A percentile compares a stretch with the other conserved stretches of the same genome.
phyloP scores from a whole-genome alignment of 139 green algal genomes.

The Asterochloris erici region DNA sequence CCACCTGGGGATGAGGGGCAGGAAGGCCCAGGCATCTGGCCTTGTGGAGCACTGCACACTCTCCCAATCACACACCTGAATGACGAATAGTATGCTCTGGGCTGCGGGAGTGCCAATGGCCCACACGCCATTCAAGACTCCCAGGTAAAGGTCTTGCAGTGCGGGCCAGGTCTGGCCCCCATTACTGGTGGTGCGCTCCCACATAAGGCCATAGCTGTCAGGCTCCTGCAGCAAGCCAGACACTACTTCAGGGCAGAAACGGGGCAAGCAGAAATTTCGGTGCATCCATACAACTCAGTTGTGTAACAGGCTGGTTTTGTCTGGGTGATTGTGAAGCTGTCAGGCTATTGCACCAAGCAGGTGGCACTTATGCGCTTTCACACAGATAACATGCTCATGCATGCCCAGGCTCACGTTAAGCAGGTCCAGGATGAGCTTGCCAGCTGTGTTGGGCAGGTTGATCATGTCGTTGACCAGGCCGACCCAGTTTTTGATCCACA shows the following conservation, averaged over 20 bases:
- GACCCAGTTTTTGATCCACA: neutral
- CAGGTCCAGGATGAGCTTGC: conserved; percentile 4
- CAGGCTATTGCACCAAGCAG: too few species aligned
- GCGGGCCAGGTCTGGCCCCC: neutral
- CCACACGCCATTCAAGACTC: neutral
- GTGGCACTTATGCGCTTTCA: neutral
- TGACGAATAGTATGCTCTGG: too few species aligned
- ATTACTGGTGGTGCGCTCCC: neutral
- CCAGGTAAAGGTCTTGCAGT: conserved; percentile 6
- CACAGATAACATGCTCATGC: neutral
- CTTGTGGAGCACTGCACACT: too few species aligned
- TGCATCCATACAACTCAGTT: too few species aligned
- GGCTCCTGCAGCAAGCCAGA: neutral
- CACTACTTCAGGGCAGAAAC: neutral
- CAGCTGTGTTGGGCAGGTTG: neutral
- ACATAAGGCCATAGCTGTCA: conserved; percentile 3
- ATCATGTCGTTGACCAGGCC: neutral
- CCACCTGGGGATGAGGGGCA: too few species aligned
- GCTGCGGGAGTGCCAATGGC: too few species aligned
- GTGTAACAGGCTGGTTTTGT: too few species aligned
- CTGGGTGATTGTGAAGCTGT: too few species aligned
- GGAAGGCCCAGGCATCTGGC: too few species aligned
- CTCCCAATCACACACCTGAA: too few species aligned
- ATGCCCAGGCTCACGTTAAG: neutral
- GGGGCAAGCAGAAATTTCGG: neutral